Conservation (phyloP, 768 basidiomycete species). For the Pilatotrama ljubarskyi region DNA sequence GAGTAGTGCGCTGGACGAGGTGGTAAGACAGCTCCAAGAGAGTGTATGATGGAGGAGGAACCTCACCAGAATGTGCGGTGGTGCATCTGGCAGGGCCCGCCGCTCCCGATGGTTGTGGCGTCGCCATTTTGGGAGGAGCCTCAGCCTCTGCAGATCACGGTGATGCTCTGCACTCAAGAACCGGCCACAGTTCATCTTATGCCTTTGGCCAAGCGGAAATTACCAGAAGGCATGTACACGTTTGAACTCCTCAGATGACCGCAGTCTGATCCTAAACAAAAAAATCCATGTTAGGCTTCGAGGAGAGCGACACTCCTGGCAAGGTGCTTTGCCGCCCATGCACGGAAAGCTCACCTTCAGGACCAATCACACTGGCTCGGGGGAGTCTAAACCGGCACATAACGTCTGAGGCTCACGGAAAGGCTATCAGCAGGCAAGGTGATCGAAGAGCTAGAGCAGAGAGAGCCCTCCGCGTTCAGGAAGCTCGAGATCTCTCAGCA, state of each 20-base stretch:
- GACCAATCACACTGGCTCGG: not conserved
- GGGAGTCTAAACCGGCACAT: not conserved
- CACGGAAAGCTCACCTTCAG: not conserved
- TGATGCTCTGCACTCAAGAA: not conserved
- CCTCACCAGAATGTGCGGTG: too few species aligned
- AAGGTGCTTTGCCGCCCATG: not conserved
- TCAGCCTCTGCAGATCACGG: not conserved
- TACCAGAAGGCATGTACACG: not conserved
- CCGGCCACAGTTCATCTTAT: not conserved
- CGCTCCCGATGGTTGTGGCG: not conserved
- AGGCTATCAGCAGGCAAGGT: not conserved
- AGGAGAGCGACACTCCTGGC: not conserved
- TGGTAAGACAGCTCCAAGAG: not conserved
- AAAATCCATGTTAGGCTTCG: not conserved
- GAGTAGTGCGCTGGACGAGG: not conserved
- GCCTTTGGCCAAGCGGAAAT: not conserved
- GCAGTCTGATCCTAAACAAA: too few species aligned
- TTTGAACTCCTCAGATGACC: not conserved
- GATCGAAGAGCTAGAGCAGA: too few species aligned
- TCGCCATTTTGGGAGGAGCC: not conserved
- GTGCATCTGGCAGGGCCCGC: too few species aligned
- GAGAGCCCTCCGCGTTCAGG: too few species aligned
- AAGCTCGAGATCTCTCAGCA: not conserved
- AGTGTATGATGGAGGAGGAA: too few species aligned
- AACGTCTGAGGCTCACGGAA: not conserved